phyloP scores from a whole-genome alignment of 345 rosid species.

The Arabis hirsuta region DNA sequence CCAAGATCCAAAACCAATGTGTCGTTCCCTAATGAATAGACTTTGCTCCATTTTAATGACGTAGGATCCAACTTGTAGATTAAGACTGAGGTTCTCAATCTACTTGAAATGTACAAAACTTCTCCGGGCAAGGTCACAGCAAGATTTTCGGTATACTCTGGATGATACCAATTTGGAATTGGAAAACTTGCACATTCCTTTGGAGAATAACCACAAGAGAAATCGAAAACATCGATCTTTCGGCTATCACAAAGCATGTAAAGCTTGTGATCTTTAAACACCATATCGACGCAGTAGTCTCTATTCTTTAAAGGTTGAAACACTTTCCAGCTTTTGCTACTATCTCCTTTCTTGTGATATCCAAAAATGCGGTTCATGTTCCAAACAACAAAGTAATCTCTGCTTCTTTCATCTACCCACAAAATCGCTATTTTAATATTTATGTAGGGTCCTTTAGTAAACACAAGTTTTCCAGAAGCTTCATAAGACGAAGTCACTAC shows the following conservation, averaged over 20 bases:
- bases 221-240: neutral
- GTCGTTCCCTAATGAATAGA: conserved; percentile 19
- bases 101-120: conserved; percentile 1
- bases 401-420: conserved; percentile 8
- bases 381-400: conserved; percentile 21
- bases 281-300: conserved; percentile 6
- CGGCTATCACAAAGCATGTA: neutral
- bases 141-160: neutral
- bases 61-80: too few species aligned
- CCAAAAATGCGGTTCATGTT: neutral
- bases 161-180: too few species aligned
- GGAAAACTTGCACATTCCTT: neutral
- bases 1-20: conserved; percentile 22
- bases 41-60: neutral
- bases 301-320: neutral
- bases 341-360: conserved; percentile 13
- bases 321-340: conserved; percentile 1
- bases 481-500: too few species aligned
- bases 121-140: conserved; percentile 21
- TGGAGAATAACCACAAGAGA: conserved; percentile 1
- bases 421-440: neutral
- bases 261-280: conserved; percentile 14
- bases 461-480: too few species aligned
- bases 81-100: too few species aligned
- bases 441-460: too few species aligned